A percentile compares a stretch with the other conserved stretches of the same genome.
These are phyloP conservation scores for Boletellus ananiceps DNA, from an alignment of 768 basidiomycete species.

Conservation along the genomic window DNA sequence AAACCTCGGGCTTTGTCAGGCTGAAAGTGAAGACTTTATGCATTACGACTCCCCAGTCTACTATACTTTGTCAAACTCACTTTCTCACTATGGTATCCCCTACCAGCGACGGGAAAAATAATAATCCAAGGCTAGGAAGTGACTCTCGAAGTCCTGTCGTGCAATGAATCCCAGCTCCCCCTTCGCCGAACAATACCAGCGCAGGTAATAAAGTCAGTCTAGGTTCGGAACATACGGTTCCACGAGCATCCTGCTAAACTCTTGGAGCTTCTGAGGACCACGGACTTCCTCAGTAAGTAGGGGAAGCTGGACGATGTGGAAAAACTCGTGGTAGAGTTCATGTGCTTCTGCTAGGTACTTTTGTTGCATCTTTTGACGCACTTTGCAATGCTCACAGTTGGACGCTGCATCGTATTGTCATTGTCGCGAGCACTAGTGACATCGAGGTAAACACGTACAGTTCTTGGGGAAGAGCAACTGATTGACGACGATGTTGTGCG, in stretches of 20 bases:
- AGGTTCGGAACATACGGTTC: slow-evolving; percentile 61
- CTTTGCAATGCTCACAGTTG: slow-evolving; percentile 92
- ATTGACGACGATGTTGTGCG: slow-evolving; percentile 98
- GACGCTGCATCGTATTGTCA: slow-evolving; percentile 48
- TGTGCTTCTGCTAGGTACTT: slow-evolving; percentile 96
- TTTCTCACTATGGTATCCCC: slow-evolving; percentile 14
- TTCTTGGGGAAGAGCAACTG: slow-evolving; percentile 92
- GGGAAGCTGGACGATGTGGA: slow-evolving; percentile 93
- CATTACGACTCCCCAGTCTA: no score
- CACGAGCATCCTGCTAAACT: slow-evolving; percentile 91
- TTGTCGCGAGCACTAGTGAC: neutral
- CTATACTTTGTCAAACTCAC: neutral
- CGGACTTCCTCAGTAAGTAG: slow-evolving; percentile 95
- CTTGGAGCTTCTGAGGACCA: slow-evolving; percentile 87
- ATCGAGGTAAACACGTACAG: slow-evolving; percentile 45
- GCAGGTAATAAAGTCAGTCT: slow-evolving; percentile 9
- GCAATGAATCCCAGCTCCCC: no score
- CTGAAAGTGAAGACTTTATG: no score
- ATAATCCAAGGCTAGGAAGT: neutral
- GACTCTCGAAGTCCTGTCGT: no score
- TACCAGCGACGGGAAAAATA: neutral
- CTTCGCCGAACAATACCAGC: neutral
- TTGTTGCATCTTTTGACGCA: slow-evolving; percentile 96
- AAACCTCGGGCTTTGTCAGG: no score
- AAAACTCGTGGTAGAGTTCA: slow-evolving; percentile 96